Evolutionary conservation across 2,329 filamentous ascomycete species (phyloP), one percentile per base, ranked within the genome.

Genomic region (Nannizziopsis arthrosporioides): DNA sequence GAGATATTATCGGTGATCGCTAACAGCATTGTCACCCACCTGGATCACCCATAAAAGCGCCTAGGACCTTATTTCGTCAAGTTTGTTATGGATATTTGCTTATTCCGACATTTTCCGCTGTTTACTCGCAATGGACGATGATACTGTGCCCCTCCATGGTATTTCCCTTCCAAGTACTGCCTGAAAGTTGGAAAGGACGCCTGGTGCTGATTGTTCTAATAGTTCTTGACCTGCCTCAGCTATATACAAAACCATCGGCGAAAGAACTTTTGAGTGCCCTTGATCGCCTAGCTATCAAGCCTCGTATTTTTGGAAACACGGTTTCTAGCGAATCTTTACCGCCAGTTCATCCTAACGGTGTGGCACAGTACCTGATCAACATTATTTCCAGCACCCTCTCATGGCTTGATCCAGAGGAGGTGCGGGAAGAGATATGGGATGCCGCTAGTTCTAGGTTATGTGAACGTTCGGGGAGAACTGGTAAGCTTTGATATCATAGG

Each of bases 381-480:
- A 68, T 73, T 46, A 64, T 73, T 50, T 63, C 70, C 3, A 72
- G 68, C 44, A 55, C 64, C 10, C 57, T 73, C 0, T 55, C 60
- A 45, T 73, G 70, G 70, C 59, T 73, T 18, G 63, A 68, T 18
- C 66, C 64, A 15, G 69, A 71, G 48, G 64, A 67, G 44, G 50
- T 63, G 48, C 63, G 63, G 14, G 69, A 72, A 51, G 60, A 60
- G 15, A 62, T 72, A 22, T 94, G 88, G 85, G 80, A 84, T 40
- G 72, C 81, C 55, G 88, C 90, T 1, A 88, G 87, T 56, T 76
- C 76, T 51, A 76, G 90, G 42, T 75, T 96, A 52, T 82, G 85
- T 38, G 89, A 95, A 65, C 76, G 90, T 12, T 94, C 88, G 53
- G 92, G 92, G 1, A 76, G 92, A 46, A 76, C 75, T 49, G 78